These are phyloP conservation scores for Rubia tinctorum DNA, from an alignment of 305 asterid species.

Conservation along the genomic window DNA sequence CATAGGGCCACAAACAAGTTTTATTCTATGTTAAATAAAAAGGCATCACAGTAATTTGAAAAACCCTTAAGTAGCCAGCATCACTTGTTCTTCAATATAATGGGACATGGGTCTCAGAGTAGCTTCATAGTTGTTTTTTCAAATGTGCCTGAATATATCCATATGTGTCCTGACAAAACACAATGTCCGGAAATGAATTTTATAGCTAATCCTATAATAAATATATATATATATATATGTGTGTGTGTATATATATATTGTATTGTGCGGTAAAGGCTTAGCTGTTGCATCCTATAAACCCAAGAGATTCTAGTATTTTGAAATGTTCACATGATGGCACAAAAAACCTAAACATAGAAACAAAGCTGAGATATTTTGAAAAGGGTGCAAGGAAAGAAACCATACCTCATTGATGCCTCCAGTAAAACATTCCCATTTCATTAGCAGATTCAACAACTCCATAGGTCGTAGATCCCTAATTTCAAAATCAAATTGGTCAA, in stretches of 20 bases:
- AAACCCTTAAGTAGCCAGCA: neutral
- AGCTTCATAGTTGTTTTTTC: neutral
- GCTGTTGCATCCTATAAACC: neutral
- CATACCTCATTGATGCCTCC: slow-evolving; percentile 56
- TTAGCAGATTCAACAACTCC: slow-evolving; percentile 60
- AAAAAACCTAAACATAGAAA: slow-evolving; percentile 9
- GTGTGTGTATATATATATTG: neutral
- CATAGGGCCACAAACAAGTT: neutral
- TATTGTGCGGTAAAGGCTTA: neutral
- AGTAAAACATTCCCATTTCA: slow-evolving; percentile 65
- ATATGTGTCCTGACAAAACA: neutral
- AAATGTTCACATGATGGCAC: neutral
- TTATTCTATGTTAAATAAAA: neutral
- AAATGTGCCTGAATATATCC: neutral
- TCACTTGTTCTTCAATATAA: neutral
- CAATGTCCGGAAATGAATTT: neutral
- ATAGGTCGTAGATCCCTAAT: slow-evolving; percentile 62
- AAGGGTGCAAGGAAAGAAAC: neutral
- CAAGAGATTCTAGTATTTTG: neutral
- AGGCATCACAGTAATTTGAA: neutral
- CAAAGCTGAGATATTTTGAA: neutral
- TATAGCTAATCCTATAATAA: neutral
- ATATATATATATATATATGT: neutral
- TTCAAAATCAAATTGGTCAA: slow-evolving; percentile 10
- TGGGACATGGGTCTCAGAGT: neutral